Percentiles rank a stretch among this genome's conserved stretches.
These are phyloP conservation scores for Arabis hirsuta DNA, from an alignment of 345 rosid species.

Conservation along the genomic window DNA sequence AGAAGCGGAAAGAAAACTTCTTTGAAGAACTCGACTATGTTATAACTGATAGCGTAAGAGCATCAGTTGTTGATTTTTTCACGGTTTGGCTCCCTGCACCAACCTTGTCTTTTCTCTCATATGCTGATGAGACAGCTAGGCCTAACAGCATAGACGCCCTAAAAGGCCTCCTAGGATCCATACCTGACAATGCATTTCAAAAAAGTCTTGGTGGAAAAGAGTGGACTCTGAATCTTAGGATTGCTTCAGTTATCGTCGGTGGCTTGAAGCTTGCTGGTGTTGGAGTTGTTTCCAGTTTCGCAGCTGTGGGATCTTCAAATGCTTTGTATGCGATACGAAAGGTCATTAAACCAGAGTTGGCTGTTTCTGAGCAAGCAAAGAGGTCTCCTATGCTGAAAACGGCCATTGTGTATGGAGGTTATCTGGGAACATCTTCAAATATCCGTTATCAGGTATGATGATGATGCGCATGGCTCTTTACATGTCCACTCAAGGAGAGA, in stretches of 20 bases:
- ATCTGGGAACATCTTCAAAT: conserved; percentile 91
- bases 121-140: conserved; percentile 54
- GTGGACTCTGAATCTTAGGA: conserved; percentile 76
- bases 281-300: conserved; percentile 85
- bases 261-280: conserved; percentile 85
- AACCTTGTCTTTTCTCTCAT: conserved; percentile 79
- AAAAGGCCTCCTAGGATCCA: conserved; percentile 77
- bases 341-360: conserved; percentile 58
- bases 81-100: conserved; percentile 99
- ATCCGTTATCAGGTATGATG: conserved; percentile 83
- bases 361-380: conserved; percentile 50
- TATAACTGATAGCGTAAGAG: conserved; percentile 84
- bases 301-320: conserved; percentile 85
- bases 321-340: conserved; percentile 57
- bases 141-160: conserved; percentile 65
- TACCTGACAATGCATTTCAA: conserved; percentile 96
- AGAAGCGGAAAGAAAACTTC: conserved; percentile 85
- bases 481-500: background rate
- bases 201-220: conserved; percentile 81
- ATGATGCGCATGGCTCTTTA: conserved; percentile 17
- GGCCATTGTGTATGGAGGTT: conserved; percentile 69
- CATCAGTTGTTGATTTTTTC: conserved; percentile 88
- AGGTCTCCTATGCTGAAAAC: conserved; percentile 91
- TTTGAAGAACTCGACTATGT: conserved; percentile 94
- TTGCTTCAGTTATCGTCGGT: conserved; percentile 83